Evolutionary conservation across 208 protist genomes (phyloP).

Genomic region (Trypanosoma melophagium): DNA sequence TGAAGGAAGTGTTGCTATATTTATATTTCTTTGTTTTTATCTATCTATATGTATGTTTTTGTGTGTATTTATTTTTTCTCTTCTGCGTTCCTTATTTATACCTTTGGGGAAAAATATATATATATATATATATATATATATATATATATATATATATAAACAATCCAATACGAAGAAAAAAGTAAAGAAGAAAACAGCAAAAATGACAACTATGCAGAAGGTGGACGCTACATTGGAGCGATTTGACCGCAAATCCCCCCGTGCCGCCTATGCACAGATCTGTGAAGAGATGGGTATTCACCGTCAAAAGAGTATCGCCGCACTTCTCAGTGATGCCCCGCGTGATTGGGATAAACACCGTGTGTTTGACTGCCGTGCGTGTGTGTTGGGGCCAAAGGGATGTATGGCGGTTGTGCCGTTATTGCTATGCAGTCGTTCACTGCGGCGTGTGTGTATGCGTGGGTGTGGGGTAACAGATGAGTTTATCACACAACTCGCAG

Average conservation of each 20-base stretch:
- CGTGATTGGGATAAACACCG: constrained; percentile 67
- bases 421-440: constrained; percentile 61
- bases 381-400: constrained; percentile 64
- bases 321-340: constrained; percentile 54
- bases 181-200: not conserved
- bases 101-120: no score
- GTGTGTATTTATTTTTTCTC: no score
- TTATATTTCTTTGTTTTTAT: not conserved
- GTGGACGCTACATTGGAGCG: constrained; percentile 67
- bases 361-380: constrained; percentile 54
- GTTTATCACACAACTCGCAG: constrained; percentile 54
- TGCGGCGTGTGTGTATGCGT: constrained; percentile 62
- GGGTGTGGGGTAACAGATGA: constrained; percentile 73
- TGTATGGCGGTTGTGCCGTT: constrained; percentile 79
- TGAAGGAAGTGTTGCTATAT: no score
- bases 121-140: no score
- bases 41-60: no score
- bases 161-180: no score
- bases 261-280: constrained; percentile 72
- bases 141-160: no score
- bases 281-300: constrained; percentile 73
- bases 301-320: constrained; percentile 56
- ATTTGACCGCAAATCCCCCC: constrained; percentile 77
- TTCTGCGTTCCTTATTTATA: no score
- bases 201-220: constrained; percentile 75